Evolutionary conservation across 192 early-diverging fungal genomes (phyloP).

Genomic region (Podila epigama): DNA sequence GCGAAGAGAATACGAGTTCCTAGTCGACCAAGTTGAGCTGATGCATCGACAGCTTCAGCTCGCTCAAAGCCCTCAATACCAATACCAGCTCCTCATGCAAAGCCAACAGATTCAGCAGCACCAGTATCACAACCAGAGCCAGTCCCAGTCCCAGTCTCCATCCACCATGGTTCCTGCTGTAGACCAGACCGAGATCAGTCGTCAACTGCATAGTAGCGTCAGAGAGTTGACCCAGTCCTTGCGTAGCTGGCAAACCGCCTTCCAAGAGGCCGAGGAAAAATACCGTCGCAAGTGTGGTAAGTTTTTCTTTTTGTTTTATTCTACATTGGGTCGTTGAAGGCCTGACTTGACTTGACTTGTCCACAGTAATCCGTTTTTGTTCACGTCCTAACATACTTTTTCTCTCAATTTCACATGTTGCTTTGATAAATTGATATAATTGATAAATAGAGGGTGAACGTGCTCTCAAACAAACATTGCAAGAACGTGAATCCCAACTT

Average conservation of each 20-base stretch:
- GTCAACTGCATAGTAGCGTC: conserved; percentile 25
- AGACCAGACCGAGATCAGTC: conserved; percentile 10
- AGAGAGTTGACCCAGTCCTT: conserved; percentile 31
- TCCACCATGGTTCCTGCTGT: too few relatives aligned
- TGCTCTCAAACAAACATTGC: conserved; percentile 30
- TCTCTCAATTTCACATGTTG: neutral
- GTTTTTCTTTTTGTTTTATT: conserved; percentile 1
- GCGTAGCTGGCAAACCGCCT: conserved; percentile 26
- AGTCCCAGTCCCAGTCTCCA: too few relatives aligned
- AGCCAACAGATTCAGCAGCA: neutral
- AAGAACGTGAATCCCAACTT: conserved; percentile 32
- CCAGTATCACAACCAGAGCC: neutral
- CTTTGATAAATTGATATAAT: neutral
- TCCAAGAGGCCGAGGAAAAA: conserved; percentile 41
- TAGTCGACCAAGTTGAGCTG: conserved; percentile 41
- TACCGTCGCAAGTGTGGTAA: conserved; percentile 47
- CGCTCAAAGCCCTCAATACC: conserved; percentile 8
- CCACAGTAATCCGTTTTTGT: too few relatives aligned
- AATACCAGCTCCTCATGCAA: neutral
- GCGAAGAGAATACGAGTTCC: conserved; percentile 32
- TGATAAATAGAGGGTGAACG: conserved; percentile 25
- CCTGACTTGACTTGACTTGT: too few relatives aligned
- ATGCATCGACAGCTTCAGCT: conserved; percentile 44
- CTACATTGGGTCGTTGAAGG: neutral
- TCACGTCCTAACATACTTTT: too few relatives aligned